A percentile compares a stretch with the other conserved stretches of the same genome.
Conservation (phyloP, 441 rosid species). For the Kokia cookei region DNA sequence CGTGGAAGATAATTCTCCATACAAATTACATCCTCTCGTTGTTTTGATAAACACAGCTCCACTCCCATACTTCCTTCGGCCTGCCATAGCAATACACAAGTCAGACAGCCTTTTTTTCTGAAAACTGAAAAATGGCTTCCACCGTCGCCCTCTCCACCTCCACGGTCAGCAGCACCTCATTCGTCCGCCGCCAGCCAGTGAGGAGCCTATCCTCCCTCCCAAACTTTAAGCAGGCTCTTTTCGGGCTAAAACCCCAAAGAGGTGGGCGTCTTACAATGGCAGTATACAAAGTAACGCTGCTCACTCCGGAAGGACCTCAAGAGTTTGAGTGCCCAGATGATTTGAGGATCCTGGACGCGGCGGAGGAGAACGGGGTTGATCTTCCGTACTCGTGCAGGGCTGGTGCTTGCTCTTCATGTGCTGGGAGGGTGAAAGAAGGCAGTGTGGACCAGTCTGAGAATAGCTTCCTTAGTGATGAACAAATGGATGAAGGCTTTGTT, state of each 20-base stretch:
- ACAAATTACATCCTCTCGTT: slow-evolving; percentile 7
- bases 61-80: neutral
- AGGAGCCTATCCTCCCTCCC: slow-evolving; percentile 50
- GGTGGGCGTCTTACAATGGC: slow-evolving; percentile 67
- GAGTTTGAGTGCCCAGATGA: slow-evolving; percentile 49
- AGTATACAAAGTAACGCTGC: slow-evolving; percentile 59
- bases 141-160: slow-evolving; percentile 56
- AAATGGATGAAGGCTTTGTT: slow-evolving; percentile 55
- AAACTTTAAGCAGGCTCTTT: slow-evolving; percentile 36
- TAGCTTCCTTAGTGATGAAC: slow-evolving; percentile 81
- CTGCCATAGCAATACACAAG: neutral
- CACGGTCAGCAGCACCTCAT: slow-evolving; percentile 55
- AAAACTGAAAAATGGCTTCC: slow-evolving; percentile 39
- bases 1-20: slow-evolving; percentile 44
- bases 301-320: slow-evolving; percentile 60
- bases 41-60: slow-evolving; percentile 9
- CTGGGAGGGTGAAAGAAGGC: slow-evolving; percentile 53
- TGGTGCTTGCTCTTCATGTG: slow-evolving; percentile 88
- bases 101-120: neutral
- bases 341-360: neutral
- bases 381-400: slow-evolving; percentile 96
- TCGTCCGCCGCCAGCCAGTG: slow-evolving; percentile 37
- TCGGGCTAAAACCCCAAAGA: slow-evolving; percentile 50
- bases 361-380: slow-evolving; percentile 69
- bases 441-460: slow-evolving; percentile 70